A percentile compares a stretch with the other conserved stretches of the same genome.
Evolutionary conservation across 2,329 filamentous ascomycete genomes (phyloP).

Genomic region (Didymella keratinophila): DNA sequence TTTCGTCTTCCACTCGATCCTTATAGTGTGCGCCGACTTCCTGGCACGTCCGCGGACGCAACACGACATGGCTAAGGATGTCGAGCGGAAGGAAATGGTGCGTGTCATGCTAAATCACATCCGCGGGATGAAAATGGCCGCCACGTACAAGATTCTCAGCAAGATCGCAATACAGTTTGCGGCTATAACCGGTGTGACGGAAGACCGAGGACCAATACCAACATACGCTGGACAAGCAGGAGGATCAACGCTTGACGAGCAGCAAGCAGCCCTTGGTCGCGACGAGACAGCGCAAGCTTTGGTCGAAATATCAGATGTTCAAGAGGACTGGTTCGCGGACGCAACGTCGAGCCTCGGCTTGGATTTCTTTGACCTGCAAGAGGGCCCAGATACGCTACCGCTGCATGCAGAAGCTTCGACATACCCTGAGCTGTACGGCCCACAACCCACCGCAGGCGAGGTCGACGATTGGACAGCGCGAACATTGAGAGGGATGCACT

Average conservation of each 20-base stretch:
- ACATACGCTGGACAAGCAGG: neutral
- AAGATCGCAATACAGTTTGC: slow-evolving; percentile 38
- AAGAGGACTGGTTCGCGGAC: slow-evolving; percentile 34
- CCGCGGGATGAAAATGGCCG: slow-evolving; percentile 28
- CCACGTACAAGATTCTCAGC: slow-evolving; percentile 33
- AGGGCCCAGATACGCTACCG: slow-evolving; percentile 5
- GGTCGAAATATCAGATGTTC: slow-evolving; percentile 25
- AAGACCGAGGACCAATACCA: slow-evolving; percentile 12
- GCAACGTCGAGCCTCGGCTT: slow-evolving; percentile 31
- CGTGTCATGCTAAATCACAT: slow-evolving; percentile 28
- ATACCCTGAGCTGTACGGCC: slow-evolving; percentile 20
- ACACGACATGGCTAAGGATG: slow-evolving; percentile 29
- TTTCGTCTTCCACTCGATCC: slow-evolving; percentile 36
- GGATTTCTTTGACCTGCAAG: slow-evolving; percentile 29
- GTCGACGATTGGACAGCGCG: slow-evolving; percentile 35
- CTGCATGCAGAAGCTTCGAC: slow-evolving; percentile 16
- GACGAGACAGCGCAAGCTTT: slow-evolving; percentile 21
- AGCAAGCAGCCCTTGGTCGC: slow-evolving; percentile 6
- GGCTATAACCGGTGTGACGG: slow-evolving; percentile 30
- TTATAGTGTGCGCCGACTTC: slow-evolving; percentile 41
- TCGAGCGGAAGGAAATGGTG: slow-evolving; percentile 33
- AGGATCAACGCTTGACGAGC: slow-evolving; percentile 12
- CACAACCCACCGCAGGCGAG: slow-evolving; percentile 16
- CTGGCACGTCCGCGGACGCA: slow-evolving; percentile 34
- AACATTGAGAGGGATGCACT: slow-evolving; percentile 29